Evolutionary conservation across 805 yeast genomes (phyloP).

Genomic region (Barnettozyma sucrosica): DNA sequence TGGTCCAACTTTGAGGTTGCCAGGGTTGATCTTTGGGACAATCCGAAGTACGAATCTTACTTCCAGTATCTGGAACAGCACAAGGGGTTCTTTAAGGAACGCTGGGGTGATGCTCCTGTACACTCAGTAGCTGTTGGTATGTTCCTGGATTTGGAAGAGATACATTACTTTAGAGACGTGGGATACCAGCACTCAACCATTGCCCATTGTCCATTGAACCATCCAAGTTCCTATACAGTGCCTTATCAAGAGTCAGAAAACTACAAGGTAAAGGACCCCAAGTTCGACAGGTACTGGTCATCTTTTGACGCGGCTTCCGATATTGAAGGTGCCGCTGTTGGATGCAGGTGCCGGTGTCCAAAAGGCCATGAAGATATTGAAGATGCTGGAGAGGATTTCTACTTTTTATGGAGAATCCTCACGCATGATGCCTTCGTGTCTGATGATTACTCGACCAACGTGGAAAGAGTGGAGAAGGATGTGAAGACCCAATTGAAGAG

Average conservation of each 20-base stretch:
- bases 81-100: constrained; percentile 82
- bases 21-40: constrained; percentile 64
- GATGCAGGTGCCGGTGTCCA: constrained; percentile 87
- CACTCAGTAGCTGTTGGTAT: constrained; percentile 84
- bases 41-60: constrained; percentile 58
- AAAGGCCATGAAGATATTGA: constrained; percentile 46
- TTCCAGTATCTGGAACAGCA: constrained; percentile 61
- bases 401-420: constrained; percentile 43
- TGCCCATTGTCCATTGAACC: constrained; percentile 78
- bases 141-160: constrained; percentile 57
- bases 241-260: constrained; percentile 27
- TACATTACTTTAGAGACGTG: constrained; percentile 89
- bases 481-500: constrained; percentile 12
- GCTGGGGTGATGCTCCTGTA: constrained; percentile 98
- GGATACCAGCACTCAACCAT: constrained; percentile 82
- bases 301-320: constrained; percentile 31
- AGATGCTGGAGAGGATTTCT: constrained; percentile 46
- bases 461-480: constrained; percentile 25
- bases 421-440: constrained; percentile 28
- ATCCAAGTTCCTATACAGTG: constrained; percentile 46
- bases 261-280: constrained; percentile 18
- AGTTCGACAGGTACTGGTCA: constrained; percentile 21
- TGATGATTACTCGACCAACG: constrained; percentile 19
- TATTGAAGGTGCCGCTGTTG: constrained; percentile 49
- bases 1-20: constrained; percentile 96